phyloP scores from a whole-genome alignment of 164 flowering plant genomes.

The Macadamia integrifolia region DNA sequence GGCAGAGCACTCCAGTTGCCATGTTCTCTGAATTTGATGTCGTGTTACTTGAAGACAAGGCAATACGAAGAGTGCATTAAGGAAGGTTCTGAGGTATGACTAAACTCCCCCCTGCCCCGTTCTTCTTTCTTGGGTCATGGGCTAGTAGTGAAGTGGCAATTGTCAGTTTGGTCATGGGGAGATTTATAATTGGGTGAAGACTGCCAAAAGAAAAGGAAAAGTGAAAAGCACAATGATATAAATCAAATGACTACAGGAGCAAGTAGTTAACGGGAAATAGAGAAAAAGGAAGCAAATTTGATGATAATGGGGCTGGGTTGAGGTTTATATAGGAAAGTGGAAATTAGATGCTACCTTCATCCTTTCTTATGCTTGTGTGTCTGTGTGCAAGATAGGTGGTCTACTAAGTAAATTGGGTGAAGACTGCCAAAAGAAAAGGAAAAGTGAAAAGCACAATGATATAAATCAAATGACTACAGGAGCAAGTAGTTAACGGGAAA shows the following conservation, averaged over 20 bases:
- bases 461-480: not conserved
- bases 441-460: not conserved
- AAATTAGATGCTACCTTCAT: not conserved
- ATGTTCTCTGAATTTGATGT: conserved; percentile 93
- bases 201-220: not conserved
- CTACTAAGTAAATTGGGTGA: not conserved
- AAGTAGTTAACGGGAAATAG: not conserved
- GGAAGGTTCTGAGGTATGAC: conserved; percentile 88
- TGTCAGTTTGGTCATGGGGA: no score
- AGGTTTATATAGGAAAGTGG: not conserved
- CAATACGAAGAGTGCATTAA: conserved; percentile 77
- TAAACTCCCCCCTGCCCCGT: not conserved
- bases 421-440: not conserved
- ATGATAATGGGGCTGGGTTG: not conserved
- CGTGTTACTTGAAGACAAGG: conserved; percentile 81
- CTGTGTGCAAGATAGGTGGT: not conserved
- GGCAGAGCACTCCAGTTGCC: conserved; percentile 50
- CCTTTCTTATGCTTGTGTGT: not conserved
- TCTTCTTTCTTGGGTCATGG: not conserved
- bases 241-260: not conserved
- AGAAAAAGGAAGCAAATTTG: not conserved
- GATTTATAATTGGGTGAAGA: not conserved
- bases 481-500: not conserved
- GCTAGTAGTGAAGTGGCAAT: not conserved
- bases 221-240: no score